These are phyloP conservation scores for Termitomyces sp. DNA, from an alignment of 768 basidiomycete genomes.

Conservation along the genomic window DNA sequence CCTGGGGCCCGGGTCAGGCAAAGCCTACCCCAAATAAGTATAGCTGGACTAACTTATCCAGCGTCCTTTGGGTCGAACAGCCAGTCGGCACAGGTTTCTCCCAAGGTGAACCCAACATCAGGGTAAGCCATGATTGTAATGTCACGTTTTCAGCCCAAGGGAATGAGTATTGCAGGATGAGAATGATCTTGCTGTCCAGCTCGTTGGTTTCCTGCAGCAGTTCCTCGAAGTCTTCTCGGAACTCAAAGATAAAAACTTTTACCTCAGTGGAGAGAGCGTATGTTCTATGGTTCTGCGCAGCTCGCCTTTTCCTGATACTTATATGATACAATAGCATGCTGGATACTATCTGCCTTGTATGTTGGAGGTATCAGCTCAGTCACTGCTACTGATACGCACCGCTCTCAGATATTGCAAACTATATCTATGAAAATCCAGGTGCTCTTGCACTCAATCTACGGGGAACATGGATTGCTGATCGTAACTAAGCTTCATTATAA, in stretches of 20 bases:
- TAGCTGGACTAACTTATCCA: slow-evolving; percentile 81
- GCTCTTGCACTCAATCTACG: slow-evolving; percentile 56
- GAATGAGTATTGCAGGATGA: slow-evolving; percentile 32
- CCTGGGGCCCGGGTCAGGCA: slow-evolving; percentile 62
- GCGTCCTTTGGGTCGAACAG: slow-evolving; percentile 73
- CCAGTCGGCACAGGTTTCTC: slow-evolving; percentile 80
- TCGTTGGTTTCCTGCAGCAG: slow-evolving; percentile 66
- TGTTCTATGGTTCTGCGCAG: neutral
- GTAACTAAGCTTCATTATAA: slow-evolving; percentile 31
- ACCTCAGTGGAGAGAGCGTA: slow-evolving; percentile 72
- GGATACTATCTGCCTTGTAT: slow-evolving; percentile 59
- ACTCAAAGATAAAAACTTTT: slow-evolving; percentile 69
- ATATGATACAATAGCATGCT: slow-evolving; percentile 51
- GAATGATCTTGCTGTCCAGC: slow-evolving; percentile 42
- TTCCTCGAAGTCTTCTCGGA: slow-evolving; percentile 75
- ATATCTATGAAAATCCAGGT: slow-evolving; percentile 57
- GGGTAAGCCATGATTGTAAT: slow-evolving; percentile 35
- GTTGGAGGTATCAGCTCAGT: too few species aligned
- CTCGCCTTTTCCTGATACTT: too few species aligned
- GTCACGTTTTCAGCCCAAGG: neutral
- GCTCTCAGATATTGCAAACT: slow-evolving; percentile 65
- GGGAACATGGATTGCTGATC: slow-evolving; percentile 72
- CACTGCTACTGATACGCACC: neutral
- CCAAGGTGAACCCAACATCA: slow-evolving; percentile 61
- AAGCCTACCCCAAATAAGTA: slow-evolving; percentile 59